Percentiles rank a stretch among this genome's conserved stretches.
Evolutionary conservation across 352 stramenopile species (phyloP).

Genomic region (Phytopythium vexans): DNA sequence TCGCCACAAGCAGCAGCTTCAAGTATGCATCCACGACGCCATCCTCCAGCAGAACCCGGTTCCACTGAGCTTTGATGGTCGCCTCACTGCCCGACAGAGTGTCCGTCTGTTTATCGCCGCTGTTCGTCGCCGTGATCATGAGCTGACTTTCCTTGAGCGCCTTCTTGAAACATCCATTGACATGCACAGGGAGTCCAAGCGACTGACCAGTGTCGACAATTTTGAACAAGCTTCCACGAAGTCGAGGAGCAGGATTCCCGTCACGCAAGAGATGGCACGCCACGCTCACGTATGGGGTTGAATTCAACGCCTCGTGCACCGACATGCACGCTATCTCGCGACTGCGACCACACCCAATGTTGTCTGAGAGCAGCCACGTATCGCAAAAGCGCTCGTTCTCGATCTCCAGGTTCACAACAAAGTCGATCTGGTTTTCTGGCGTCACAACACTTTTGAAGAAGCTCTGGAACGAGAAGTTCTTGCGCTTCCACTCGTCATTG

Average conservation of each 20-base stretch:
- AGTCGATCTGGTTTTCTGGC: slow-evolving; percentile 67
- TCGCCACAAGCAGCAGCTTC: slow-evolving; percentile 56
- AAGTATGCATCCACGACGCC: slow-evolving; percentile 54
- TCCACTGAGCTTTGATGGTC: slow-evolving; percentile 62
- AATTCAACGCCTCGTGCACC: slow-evolving; percentile 60
- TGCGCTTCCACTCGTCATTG: slow-evolving; percentile 77
- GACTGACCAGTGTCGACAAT: slow-evolving; percentile 44
- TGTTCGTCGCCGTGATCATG: slow-evolving; percentile 13
- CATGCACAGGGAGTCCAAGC: slow-evolving; percentile 59
- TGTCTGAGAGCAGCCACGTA: slow-evolving; percentile 67
- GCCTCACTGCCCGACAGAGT: slow-evolving; percentile 37
- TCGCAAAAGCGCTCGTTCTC: slow-evolving; percentile 50
- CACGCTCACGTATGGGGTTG: slow-evolving; percentile 62
- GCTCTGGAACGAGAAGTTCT: slow-evolving; percentile 61
- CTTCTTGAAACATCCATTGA: slow-evolving; percentile 81
- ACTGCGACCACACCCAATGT: slow-evolving; percentile 59
- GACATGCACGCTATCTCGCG: slow-evolving; percentile 57
- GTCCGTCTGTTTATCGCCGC: not conserved
- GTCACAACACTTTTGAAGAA: slow-evolving; percentile 67
- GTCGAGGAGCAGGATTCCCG: slow-evolving; percentile 22
- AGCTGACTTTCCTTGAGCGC: slow-evolving; percentile 43
- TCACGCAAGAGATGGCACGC: slow-evolving; percentile 60
- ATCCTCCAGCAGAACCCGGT: slow-evolving; percentile 70
- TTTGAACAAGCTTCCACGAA: slow-evolving; percentile 66
- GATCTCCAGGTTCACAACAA: slow-evolving; percentile 53